These are phyloP conservation scores for Lactifluus volemus DNA, from an alignment of 768 basidiomycete genomes.

Conservation along the genomic window DNA sequence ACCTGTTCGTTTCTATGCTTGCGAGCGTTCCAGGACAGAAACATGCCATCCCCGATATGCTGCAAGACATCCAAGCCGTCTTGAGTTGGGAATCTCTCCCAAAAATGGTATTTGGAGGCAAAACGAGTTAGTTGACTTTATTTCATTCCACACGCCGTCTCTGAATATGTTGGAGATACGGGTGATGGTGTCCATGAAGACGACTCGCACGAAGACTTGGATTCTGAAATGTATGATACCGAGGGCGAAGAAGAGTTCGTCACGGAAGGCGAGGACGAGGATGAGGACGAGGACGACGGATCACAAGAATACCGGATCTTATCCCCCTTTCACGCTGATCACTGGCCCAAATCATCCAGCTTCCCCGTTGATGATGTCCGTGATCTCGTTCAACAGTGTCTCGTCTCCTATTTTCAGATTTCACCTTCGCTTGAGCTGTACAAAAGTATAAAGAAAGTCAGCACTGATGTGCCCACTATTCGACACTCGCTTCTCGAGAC, in stretches of 20 bases:
- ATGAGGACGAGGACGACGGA: background rate
- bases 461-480: constrained; percentile 18
- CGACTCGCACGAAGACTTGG: background rate
- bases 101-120: constrained; percentile 47
- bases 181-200: background rate
- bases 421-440: constrained; percentile 42
- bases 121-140: constrained; percentile 27
- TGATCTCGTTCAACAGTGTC: constrained; percentile 35
- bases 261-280: background rate
- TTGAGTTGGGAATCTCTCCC: constrained; percentile 46
- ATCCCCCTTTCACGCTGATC: constrained; percentile 34
- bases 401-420: constrained; percentile 41
- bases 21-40: constrained; percentile 28
- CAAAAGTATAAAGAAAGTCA: constrained; percentile 33
- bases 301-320: constrained; percentile 13
- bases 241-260: background rate
- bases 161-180: background rate
- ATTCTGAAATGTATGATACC: background rate
- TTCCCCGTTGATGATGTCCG: constrained; percentile 35
- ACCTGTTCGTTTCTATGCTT: constrained; percentile 51
- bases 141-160: constrained; percentile 11
- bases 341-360: constrained; percentile 43
- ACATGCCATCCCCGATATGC: constrained; percentile 39
- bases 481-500: constrained; percentile 26
- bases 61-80: constrained; percentile 46